Conservation (phyloP, 2,329 filamentous ascomycete species). For the Aspergillus fumigatiaffinis region DNA sequence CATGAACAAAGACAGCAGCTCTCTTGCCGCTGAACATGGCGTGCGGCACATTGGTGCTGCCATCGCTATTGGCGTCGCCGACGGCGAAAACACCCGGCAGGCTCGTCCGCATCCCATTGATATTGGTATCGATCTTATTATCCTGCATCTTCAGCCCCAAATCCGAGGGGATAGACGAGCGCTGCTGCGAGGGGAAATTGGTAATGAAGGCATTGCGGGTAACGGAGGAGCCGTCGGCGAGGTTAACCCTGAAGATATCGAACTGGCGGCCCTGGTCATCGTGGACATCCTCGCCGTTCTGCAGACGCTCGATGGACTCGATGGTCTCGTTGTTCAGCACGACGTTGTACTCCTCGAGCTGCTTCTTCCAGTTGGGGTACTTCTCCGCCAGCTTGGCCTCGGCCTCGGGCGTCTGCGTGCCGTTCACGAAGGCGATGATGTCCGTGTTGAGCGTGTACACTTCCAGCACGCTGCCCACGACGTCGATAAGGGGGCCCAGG, state of each 20-base stretch:
- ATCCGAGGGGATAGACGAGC: slow-evolving; percentile 45
- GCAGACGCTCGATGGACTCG: slow-evolving; percentile 45
- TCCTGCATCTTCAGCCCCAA: slow-evolving; percentile 47
- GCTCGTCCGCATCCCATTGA: slow-evolving; percentile 49
- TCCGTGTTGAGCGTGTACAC: slow-evolving; percentile 54
- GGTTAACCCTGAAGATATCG: slow-evolving; percentile 55
- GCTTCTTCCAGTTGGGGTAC: slow-evolving; percentile 48
- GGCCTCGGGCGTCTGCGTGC: slow-evolving; percentile 49
- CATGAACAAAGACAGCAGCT: slow-evolving; percentile 55
- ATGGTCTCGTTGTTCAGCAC: slow-evolving; percentile 56
- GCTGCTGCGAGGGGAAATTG: slow-evolving; percentile 48
- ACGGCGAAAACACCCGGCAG: slow-evolving; percentile 54
- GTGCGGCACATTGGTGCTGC: slow-evolving; percentile 59
- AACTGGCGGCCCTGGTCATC: slow-evolving; percentile 38
- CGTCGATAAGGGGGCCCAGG: slow-evolving; percentile 44
- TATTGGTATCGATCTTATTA: slow-evolving; percentile 44
- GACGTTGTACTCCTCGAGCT: slow-evolving; percentile 50
- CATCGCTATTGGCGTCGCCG: slow-evolving; percentile 58
- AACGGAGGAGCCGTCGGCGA: slow-evolving; percentile 45
- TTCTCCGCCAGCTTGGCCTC: slow-evolving; percentile 39
- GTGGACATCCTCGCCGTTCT: slow-evolving; percentile 28
- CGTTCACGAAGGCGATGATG: slow-evolving; percentile 57
- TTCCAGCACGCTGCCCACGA: slow-evolving; percentile 48
- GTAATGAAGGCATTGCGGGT: slow-evolving; percentile 52
- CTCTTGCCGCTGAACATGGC: slow-evolving; percentile 59